Base-by-base conservation (phyloP, 2,329 filamentous ascomycete genomes). In the Onygenales sp. region DNA sequence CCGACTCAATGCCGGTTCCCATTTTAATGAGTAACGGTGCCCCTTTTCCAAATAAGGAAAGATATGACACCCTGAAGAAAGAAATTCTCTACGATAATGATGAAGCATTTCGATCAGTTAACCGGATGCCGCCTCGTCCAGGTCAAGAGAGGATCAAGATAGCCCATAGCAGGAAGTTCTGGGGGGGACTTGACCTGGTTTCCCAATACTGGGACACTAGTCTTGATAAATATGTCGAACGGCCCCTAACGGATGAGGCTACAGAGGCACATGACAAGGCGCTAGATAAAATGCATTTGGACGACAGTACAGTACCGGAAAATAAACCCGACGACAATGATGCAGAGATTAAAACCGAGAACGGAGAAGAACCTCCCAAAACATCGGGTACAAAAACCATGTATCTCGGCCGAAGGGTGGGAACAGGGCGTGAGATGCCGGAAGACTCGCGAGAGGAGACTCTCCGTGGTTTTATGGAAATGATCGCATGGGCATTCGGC, bases 171-270 rank as follows among this genome's bases (percentile, higher is more conserved):
- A 72, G 81, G 51, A 81, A 79, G 53, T 84, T 85, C 64, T 85
- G 78, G 76, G 73, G 75, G 50, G 76, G 74, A 2, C 68, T 85
- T 51, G 78, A 83, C 58, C 75, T 74, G 37, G 74, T 84, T 74
- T 72, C 78, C 13, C 78, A 80, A 57, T 84, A 82, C 61, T 85
- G 82, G 81, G 82, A 85, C 61, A 72, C 71, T 40, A 81, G 76
- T 54, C 62, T 77, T 47, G 82, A 85, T 58, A 66, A 81, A 33
- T 82, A 82, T 62, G 74, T 74, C 54, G 70, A 74, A 51, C 65
- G 67, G 13, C 63, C 68, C 31, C 61, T 64, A 9, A 57, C 61
- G 46, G 56, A 52, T n/a, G 58, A 59, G 1, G 51, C 61, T 2
- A 56, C 59, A 34, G 36, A 50, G 7, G 40, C 53, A 10, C 36